Base-by-base conservation (phyloP, 495 filamentous ascomycete species). In the Thermothielavioides terrestris region DNA sequence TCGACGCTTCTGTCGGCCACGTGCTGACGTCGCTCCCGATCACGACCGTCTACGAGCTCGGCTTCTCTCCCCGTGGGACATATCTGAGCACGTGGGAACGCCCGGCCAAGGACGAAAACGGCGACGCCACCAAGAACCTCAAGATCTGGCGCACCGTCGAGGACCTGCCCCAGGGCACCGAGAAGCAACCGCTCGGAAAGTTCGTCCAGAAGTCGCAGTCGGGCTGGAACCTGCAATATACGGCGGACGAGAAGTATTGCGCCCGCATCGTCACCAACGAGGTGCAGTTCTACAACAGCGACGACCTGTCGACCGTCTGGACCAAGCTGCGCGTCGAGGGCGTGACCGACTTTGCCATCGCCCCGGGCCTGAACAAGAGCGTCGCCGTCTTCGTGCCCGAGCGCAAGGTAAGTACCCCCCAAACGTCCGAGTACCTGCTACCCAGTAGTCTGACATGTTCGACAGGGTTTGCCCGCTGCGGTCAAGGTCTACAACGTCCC, bases 181-280 rank as follows among this genome's bases (percentile, higher is more conserved):
- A 88, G 58, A 81, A 85, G 58, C 69, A 79, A 59, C 78, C 88
- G n/a, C 78, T 95, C 28, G 89, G 89, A 50, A 73, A 78, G 54
- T 98, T 89, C 61, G 92, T 98, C 56, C 91, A 98, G 68, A 95
- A 95, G 71, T 85, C 80, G 46, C 86, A 90, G 72, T 89, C 86
- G 15, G 88, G 89, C 62, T 98, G 91, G 92, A 96, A 95, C 69
- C 75, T 97, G 63, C 94, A 97, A 68, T 98, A 96, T 64, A 95
- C 89, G 25, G 77, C 78, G 50, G 92, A 98, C 64, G 92, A 98
- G 77, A 73, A 76, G 57, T 87, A 84, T 62, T 98, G 92, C 67
- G 92, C 91, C 49, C 89, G 92, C 44, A 75, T 82, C 30, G 94
- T 97, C 59, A 95, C 88, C 65, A 97, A 96, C 66, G 89, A 95